Evolutionary conservation across 371 early-diverging fungal species (phyloP), one percentile per base, ranked within the genome.

Genomic region (Parasitella parasitica): DNA sequence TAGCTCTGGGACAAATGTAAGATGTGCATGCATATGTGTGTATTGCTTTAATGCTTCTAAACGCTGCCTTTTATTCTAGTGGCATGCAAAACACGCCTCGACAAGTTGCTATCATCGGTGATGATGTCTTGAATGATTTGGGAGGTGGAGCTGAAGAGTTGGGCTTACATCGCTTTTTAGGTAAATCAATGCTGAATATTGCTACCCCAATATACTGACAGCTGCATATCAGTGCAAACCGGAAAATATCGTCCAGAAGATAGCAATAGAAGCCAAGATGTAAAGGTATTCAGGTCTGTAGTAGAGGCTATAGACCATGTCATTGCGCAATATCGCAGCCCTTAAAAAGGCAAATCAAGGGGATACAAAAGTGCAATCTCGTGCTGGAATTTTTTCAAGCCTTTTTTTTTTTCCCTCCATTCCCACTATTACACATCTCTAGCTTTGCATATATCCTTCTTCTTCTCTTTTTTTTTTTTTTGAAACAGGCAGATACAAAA

Each of bases 231-330:
- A 80, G 91, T 94, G 26, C 80, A 83, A 53, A 95, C 95, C 0
- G 95, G 95, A 2, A 94, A 95, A 64, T 95, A 93, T 68, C 79
- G 89, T 16, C 38, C 75, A 1, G 85, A 83, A 15, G 95, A 94
- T 67, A 91, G 91, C 15, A 20, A 51, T 6, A 67, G 43, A 72
- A 38, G 39, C 22, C 0, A 63, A 32, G 57, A 36, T 15, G 28
- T 67, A 8, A 55, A 61, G 13, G 76, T 75, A 13, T 77, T 72
- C 64, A 62, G 64, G 18, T 77, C 77, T 3, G 63, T 80, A n/a
- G 81, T 74, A 2, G 71, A 80, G 30, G 81, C 76, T 4, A 73
- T 80, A 57, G 71, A 77, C 27, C 41, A 63, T 38, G 62, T 80
- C 9, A 64, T 84, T 20, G 57, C 35, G 6, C 65, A 70, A 57